Evolutionary conservation across 2,329 filamentous ascomycete species (phyloP), one percentile per base, ranked within the genome.

Genomic region (Beauveria australis): DNA sequence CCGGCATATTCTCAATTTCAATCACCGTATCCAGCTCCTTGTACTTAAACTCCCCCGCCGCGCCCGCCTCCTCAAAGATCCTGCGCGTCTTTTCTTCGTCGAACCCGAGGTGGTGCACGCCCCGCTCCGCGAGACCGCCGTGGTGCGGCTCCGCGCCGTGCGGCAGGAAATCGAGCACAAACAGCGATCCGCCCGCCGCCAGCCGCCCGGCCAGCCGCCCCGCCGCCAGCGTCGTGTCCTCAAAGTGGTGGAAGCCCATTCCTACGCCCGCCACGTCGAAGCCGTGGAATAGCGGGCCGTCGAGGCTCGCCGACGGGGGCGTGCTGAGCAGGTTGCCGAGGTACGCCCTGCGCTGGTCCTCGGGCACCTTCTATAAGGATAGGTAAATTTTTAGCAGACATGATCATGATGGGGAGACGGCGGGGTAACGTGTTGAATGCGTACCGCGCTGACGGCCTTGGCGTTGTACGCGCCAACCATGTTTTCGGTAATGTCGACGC

Each of bases 401-500:
- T 6, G n/a, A 14, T 16, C 12, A 5, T 37, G 1, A 37, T 16
- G 33, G 33, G 33, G 33, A 10, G 5, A 16, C 12, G 33, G 33
- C 33, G 33, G 33, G 14, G 33, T 6, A 16, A 16, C 3, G 18
- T 46, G 41, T 22, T n/a, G 12, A 18, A 26, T 18, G n/a, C 18
- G 22, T 64, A 81, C 80, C 72, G 84, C 79, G 63, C 81, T 80
- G 41, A 73, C 70, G 22, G 84, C 85, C 28, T 81, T 78, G 12
- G 75, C 72, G 69, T 91, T 92, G 75, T 87, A 92, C 7, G 79
- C 76, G 0, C 76, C 74, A 5, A 90, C 81, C 89, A 92, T 92
- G 63, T 83, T 83, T 63, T 85, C 79, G 0, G 88, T 87, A 60
- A 91, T 74, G 68, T 92, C 89, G 49, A 92, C 79, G 47, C 88